A percentile compares a stretch with the other conserved stretches of the same genome.
phyloP scores from a whole-genome alignment of 2,329 filamentous ascomycete species.

The Ophiostoma himal-ulmi region DNA sequence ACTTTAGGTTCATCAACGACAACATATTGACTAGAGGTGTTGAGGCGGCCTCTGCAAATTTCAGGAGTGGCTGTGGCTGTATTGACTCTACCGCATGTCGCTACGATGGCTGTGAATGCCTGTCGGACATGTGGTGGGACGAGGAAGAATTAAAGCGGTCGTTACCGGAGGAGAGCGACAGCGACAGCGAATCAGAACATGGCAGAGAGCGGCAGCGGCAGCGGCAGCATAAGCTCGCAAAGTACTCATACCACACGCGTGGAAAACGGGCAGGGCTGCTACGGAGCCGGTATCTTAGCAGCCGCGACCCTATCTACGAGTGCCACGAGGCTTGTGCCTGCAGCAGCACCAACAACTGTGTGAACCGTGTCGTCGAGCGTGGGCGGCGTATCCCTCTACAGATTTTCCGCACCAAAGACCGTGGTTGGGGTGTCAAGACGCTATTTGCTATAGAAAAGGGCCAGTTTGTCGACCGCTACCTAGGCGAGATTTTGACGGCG shows the following conservation, averaged over 20 bases:
- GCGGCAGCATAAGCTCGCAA: conserved; percentile 29
- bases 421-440: conserved; percentile 72
- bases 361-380: conserved; percentile 70
- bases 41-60: conserved; percentile 51
- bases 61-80: conserved; percentile 66
- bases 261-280: conserved; percentile 50
- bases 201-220: neutral
- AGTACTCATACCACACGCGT: conserved; percentile 59
- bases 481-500: conserved; percentile 63
- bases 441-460: conserved; percentile 60
- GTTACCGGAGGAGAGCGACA: conserved; percentile 28
- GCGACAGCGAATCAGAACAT: neutral
- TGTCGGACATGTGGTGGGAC: conserved; percentile 51
- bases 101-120: conserved; percentile 61
- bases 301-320: conserved; percentile 66
- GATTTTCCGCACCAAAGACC: conserved; percentile 66
- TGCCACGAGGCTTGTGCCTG: conserved; percentile 70
- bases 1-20: conserved; percentile 63
- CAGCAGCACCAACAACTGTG: conserved; percentile 42
- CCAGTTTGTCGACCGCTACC: conserved; percentile 74
- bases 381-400: conserved; percentile 65
- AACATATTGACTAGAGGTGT: conserved; percentile 58
- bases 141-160: conserved; percentile 43
- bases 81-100: conserved; percentile 57
- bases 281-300: conserved; percentile 46